Conservation (phyloP, 306 rosid genomes). For the Trichosanthes truncata region DNA sequence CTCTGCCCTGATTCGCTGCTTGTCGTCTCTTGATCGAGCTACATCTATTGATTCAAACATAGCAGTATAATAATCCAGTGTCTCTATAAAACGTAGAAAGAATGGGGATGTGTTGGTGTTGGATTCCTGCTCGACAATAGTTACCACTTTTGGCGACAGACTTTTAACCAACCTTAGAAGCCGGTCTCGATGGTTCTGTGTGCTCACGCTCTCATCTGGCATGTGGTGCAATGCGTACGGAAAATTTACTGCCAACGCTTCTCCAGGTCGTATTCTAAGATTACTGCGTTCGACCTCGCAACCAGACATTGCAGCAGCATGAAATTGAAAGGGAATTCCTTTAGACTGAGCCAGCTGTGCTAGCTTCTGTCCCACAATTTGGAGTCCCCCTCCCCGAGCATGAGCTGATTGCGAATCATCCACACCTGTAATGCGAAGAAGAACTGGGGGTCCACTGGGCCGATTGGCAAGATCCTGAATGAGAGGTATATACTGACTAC, state of each 20-base stretch:
- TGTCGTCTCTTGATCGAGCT: constrained; percentile 40
- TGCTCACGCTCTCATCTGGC: constrained; percentile 98
- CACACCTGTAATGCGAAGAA: constrained; percentile 59
- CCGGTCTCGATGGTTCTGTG: constrained; percentile 71
- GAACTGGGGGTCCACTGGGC: constrained; percentile 46
- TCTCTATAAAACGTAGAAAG: constrained; percentile 55
- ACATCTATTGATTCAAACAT: constrained; percentile 84
- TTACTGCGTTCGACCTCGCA: constrained; percentile 38
- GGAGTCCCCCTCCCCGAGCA: constrained; percentile 93
- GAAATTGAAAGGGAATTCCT: constrained; percentile 67
- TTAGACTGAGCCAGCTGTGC: constrained; percentile 26
- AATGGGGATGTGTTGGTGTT: constrained; percentile 96
- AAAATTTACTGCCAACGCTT: constrained; percentile 69
- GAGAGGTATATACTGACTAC: constrained; percentile 61
- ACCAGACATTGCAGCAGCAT: constrained; percentile 67
- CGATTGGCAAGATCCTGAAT: constrained; percentile 46
- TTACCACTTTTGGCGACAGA: constrained; percentile 68
- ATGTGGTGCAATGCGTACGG: constrained; percentile 82
- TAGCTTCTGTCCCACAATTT: constrained; percentile 48
- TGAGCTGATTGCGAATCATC: constrained; percentile 77
- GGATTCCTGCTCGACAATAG: constrained; percentile 86
- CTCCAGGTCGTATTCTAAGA: constrained; percentile 42
- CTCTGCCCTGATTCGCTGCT: constrained; percentile 64
- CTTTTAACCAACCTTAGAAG: constrained; percentile 66
- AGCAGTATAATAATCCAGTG: constrained; percentile 54